Base-by-base conservation (phyloP, 306 rosid species). In the Mucuna pruriens region DNA sequence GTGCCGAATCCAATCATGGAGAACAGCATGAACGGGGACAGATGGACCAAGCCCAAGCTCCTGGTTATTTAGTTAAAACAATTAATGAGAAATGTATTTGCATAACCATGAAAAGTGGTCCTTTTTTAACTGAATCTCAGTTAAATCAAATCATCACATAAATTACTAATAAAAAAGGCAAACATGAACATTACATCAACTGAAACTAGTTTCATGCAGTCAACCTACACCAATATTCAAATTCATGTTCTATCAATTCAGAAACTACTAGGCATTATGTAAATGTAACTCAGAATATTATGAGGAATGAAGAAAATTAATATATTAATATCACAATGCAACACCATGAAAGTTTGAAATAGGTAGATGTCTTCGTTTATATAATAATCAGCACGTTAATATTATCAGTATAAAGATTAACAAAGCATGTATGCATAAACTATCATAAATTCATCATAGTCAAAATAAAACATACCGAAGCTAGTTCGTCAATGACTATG, bases 1-100 rank as follows among this genome's bases (percentile, higher is more conserved):
- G 84, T 89, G 97, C 81, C 97, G 75, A 71, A 92, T 87, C 97
- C 97, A 92, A 75, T 92, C 97, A 23, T 87, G 91, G 77, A 92
- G 93, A 86, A 92, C 93, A 11, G 93, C 88, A 76, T 92, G 93
- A 86, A 90, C 90, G 3, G 97, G 94, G 63, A 90, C 91, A 6
- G 94, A 86, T 46, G 97, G 97, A 71, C 97, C 84, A 1, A 92
- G 90, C 49, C 97, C 89, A 75, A 92, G 92, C 84, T 90, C 97
- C 97, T 92, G 93, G 57, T 77, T 78, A 66, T 54, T 46, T n/a
- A 62, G 63, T 77, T 7, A 67, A 57, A 54, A 39, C 36, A 61
- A 75, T 40, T 31, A 13, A 73, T 84, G 45, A 84, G 79, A 55
- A 61, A 46, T 71, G 19, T 5, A 45, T 57, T 54, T 10, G 13